These are phyloP conservation scores for Penicillium sp. DNA, from an alignment of 2,329 filamentous ascomycete genomes.

Conservation along the genomic window DNA sequence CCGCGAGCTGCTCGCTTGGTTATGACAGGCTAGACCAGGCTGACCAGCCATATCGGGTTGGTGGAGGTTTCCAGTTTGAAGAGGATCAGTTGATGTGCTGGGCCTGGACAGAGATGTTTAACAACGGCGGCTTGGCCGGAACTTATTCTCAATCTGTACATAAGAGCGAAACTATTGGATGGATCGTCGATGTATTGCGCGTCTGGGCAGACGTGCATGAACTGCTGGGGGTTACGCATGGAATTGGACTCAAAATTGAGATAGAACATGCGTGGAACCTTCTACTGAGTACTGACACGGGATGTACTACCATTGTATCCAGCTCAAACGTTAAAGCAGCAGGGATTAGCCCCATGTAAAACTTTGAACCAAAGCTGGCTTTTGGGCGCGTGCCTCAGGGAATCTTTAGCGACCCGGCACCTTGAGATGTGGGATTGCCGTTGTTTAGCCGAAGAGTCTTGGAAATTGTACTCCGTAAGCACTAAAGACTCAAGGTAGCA, in stretches of 20 bases:
- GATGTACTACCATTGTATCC: background rate
- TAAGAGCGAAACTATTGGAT: background rate
- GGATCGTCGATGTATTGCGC: background rate
- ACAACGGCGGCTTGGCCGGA: background rate
- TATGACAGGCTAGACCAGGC: conserved; percentile 5
- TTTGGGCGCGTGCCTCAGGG: background rate
- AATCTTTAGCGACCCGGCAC: background rate
- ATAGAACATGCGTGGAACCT: conserved; percentile 4
- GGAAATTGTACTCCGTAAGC: background rate
- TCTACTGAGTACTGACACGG: background rate
- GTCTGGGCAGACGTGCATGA: background rate
- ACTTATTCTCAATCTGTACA: background rate
- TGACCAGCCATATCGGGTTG: background rate
- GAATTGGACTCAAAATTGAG: background rate
- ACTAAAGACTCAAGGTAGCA: background rate
- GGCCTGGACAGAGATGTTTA: background rate
- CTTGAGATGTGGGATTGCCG: background rate
- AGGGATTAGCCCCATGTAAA: background rate
- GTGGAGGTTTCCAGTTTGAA: conserved; percentile 3
- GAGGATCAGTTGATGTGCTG: background rate
- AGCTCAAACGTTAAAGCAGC: background rate
- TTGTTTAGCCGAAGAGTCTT: background rate
- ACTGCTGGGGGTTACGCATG: background rate
- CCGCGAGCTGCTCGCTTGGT: background rate
- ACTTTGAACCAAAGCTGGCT: background rate